A percentile compares a stretch with the other conserved stretches of the same genome.
Conservation (phyloP, 331 rosid genomes). For the Prunus yedoensis region DNA sequence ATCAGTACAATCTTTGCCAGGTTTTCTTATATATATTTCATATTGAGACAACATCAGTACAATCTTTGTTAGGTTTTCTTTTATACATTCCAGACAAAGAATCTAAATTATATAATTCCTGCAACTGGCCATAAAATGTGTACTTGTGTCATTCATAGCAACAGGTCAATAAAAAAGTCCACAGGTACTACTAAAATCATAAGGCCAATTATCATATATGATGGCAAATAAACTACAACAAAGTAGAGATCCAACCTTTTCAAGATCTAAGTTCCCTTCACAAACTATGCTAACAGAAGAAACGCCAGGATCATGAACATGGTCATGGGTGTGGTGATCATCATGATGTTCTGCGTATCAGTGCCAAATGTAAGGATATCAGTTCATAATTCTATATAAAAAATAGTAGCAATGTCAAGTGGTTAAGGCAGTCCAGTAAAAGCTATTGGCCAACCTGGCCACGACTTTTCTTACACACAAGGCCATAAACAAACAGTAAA, state of each 20-base stretch:
- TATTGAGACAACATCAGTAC: not conserved
- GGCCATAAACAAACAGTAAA: not conserved
- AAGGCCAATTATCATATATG: not conserved
- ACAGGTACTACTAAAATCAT: not conserved
- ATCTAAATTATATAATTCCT: not conserved
- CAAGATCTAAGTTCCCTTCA: constrained; percentile 95
- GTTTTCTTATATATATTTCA: not conserved
- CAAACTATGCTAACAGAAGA: constrained; percentile 93
- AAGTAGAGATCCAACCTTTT: constrained; percentile 53
- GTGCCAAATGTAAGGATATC: not conserved
- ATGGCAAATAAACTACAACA: not conserved
- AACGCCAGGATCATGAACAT: constrained; percentile 90
- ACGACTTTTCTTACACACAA: not conserved
- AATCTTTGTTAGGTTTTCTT: not conserved
- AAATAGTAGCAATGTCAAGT: not conserved
- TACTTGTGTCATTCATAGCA: not conserved
- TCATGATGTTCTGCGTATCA: constrained; percentile 61
- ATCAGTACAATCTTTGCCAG: not conserved
- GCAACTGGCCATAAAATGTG: not conserved
- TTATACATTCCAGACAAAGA: not conserved
- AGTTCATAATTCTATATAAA: not conserved
- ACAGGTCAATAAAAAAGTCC: not conserved
- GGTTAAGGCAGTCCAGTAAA: not conserved
- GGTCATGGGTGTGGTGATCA: constrained; percentile 75
- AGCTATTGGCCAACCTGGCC: not conserved